Base-by-base conservation (phyloP, 2,329 filamentous ascomycete species). In the Microdochium paspali region DNA sequence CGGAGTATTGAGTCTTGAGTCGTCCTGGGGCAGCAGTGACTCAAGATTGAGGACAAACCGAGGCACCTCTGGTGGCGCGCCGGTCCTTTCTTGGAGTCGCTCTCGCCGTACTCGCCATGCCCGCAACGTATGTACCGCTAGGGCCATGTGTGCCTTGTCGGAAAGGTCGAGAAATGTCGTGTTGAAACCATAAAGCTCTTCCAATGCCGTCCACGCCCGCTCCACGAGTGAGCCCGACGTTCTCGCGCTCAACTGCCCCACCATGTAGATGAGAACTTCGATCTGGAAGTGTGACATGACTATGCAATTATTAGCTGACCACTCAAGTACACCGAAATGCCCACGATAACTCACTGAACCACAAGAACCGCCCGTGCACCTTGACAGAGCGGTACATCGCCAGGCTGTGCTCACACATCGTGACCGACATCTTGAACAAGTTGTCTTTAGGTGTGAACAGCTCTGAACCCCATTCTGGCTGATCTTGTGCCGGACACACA, bases 191-290 rank as follows among this genome's bases (percentile, higher is more conserved):
- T 78, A 80, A 3, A 72, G 66, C 6, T 62, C 60, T 30, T 73
- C 66, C 7, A 78, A 61, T 23, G 68, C 61, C 9, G 53, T 56
- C 78, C 78, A 82, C 1, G 72, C 77, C 25, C 72, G 68, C 42
- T 80, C 76, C 9, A 77, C 71, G 10, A 80, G 62, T 3, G 57
- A 60, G 9, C 78, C 77, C 2, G 65, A 65, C 0, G 66, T 68
- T 31, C 73, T 71, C 26, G 70, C 66, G 51, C 68, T 71, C 12
- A 82, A 68, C 55, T 79, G 74, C 4, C 74, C 74, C 0, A 72
- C 71, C 58, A 79, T 67, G 56, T 77, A 78, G 31, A 73, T 64
- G 50, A 80, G 75, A 23, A 80, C 63, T 47, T 79, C 77, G 44
- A 74, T 61, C 54, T 80, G 76, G 58, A 81, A 79, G 54, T 79